Base-by-base conservation (phyloP, 352 stramenopile genomes). In the Phytophthora pistaciae region DNA sequence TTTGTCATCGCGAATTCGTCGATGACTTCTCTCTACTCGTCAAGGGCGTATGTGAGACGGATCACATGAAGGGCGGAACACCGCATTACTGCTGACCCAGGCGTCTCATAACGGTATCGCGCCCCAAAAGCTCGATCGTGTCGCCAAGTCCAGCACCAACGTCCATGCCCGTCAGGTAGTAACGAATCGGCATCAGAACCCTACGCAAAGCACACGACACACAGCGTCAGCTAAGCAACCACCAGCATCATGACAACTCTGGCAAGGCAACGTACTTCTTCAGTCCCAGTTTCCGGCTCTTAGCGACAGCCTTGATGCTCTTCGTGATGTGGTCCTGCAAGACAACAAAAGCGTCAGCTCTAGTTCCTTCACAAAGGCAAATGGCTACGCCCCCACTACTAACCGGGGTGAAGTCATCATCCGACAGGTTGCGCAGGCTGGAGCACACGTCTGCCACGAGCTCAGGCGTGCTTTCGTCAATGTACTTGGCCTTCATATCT, bases 131-230 rank as follows among this genome's bases (percentile, higher is more conserved):
- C 71, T 92, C 75, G 72, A 96, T 91, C 18, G 90, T 96, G 53
- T 95, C 88, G 40, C 88, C 90, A 29, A 96, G 77, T 49, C 87
- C 84, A 60, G 90, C 90, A 14, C 90, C 90, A 44, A 96, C 88
- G 54, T 95, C 88, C 87, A 95, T 95, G 6, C 87, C 90, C 1
- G 90, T 96, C 25, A 94, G 44, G 60, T 92, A 95, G 74, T 96
- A 96, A 4, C 90, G 90, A 55, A 95, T 85, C 10, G 90, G 88
- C 90, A 96, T 96, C n/a, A 96, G 74, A 49, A 96, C 84, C 57
- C 89, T 96, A 31, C 31, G 72, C 3, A 64, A 14, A 66, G 36
- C 20, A 57, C 53, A 9, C 77, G 13, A 49, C 61, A 11, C 25
- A 64, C 16, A 64, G 27, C 36, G 9, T 60, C 7, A 60, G 60